These are phyloP conservation scores for Rhizoclosmatium sp. DNA, from an alignment of 192 early-diverging fungal genomes.

Conservation along the genomic window DNA sequence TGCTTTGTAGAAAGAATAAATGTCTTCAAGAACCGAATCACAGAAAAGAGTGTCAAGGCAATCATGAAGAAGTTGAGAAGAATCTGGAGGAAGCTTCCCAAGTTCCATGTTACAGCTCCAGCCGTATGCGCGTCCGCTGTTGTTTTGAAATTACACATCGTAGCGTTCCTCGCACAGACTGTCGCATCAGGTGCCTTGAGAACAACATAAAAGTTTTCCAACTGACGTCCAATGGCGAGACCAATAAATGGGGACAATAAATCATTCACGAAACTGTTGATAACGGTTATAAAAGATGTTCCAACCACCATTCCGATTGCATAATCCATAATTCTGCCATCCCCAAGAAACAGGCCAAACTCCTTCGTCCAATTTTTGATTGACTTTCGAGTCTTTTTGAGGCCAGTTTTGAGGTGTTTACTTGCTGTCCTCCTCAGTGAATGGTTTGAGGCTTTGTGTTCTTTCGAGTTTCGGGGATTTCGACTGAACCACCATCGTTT, in stretches of 20 bases:
- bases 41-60: conserved; percentile 55
- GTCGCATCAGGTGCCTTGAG: not conserved
- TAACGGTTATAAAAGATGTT: conserved; percentile 37
- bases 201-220: conserved; percentile 36
- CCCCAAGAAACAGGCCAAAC: conserved; percentile 25
- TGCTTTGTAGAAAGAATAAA: conserved; percentile 11
- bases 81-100: conserved; percentile 65
- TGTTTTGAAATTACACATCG: conserved; percentile 10
- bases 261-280: conserved; percentile 35
- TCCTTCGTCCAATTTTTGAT: conserved; percentile 23
- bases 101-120: conserved; percentile 48
- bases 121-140: conserved; percentile 18
- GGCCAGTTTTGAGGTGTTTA: conserved; percentile 6
- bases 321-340: conserved; percentile 29
- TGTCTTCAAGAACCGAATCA: conserved; percentile 50
- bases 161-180: not conserved
- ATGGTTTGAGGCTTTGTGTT: too few relatives aligned
- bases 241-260: conserved; percentile 39
- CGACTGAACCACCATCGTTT: too few relatives aligned
- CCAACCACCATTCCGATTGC: conserved; percentile 37
- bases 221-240: conserved; percentile 36
- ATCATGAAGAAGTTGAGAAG: conserved; percentile 69
- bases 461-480: too few relatives aligned
- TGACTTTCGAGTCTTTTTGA: conserved; percentile 21
- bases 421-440: not conserved